phyloP scores from a whole-genome alignment of 2,329 filamentous ascomycete genomes.

The Paracamarosporium sp. region DNA sequence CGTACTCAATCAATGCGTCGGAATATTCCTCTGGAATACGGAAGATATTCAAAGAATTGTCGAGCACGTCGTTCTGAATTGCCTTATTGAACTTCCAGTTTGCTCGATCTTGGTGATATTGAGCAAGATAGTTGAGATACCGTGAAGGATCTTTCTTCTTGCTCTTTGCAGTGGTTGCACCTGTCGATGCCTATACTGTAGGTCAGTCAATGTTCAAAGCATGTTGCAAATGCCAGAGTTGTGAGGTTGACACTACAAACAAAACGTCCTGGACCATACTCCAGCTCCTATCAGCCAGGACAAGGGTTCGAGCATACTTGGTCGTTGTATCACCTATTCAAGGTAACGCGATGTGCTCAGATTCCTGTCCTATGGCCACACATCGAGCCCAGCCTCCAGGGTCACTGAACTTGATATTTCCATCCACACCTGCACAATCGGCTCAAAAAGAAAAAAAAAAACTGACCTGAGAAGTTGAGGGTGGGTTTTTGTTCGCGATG shows the following conservation, averaged over 20 bases:
- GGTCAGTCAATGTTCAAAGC: constrained; percentile 14
- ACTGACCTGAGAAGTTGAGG: neutral
- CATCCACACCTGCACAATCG: neutral
- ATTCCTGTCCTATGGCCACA: no score
- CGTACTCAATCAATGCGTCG: constrained; percentile 75
- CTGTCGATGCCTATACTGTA: constrained; percentile 16
- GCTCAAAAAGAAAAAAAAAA: neutral
- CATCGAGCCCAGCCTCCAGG: no score
- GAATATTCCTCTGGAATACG: constrained; percentile 75
- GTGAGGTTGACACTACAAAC: no score
- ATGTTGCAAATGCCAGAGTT: no score
- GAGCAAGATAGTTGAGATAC: constrained; percentile 77
- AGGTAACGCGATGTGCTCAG: no score
- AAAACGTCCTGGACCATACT: no score
- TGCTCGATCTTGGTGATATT: constrained; percentile 73
- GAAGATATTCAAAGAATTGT: constrained; percentile 77
- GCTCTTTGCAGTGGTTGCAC: constrained; percentile 18
- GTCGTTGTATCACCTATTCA: no score
- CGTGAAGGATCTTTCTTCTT: constrained; percentile 62
- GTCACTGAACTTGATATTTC: no score
- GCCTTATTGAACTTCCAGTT: constrained; percentile 98
- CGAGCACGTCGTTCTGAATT: constrained; percentile 83
- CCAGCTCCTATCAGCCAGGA: no score
- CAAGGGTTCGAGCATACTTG: no score
- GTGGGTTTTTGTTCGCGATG: constrained; percentile 24